These are phyloP conservation scores for Podaxis pistillaris DNA, from an alignment of 768 basidiomycete genomes.

Conservation along the genomic window DNA sequence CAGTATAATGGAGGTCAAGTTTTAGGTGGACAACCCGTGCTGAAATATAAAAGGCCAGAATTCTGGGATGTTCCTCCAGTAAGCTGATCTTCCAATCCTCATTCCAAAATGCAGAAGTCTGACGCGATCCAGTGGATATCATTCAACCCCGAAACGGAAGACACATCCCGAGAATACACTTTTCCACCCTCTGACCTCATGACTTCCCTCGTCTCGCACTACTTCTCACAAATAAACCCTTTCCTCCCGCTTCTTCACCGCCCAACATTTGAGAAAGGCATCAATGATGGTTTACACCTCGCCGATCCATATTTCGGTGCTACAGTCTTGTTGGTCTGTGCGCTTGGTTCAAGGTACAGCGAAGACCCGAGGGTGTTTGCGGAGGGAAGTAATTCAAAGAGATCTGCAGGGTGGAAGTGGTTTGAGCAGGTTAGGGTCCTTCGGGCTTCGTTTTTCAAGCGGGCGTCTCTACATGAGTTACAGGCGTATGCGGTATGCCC, in stretches of 20 bases:
- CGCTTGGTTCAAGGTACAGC: conserved; percentile 57
- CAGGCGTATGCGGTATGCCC: conserved; percentile 64
- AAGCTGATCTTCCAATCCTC: conserved; percentile 15
- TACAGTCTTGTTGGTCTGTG: conserved; percentile 61
- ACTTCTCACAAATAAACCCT: conserved; percentile 57
- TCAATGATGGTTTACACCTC: conserved; percentile 49
- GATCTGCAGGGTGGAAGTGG: conserved; percentile 62
- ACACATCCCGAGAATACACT: conserved; percentile 27
- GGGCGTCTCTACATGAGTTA: conserved; percentile 67
- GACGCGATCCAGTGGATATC: conserved; percentile 30
- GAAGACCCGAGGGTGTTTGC: conserved; percentile 62
- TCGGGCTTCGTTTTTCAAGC: conserved; percentile 54
- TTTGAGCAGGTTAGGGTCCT: conserved; percentile 64
- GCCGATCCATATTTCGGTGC: conserved; percentile 48
- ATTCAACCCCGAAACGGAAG: conserved; percentile 22
- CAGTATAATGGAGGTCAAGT: conserved; percentile 43
- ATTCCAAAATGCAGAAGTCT: not conserved
- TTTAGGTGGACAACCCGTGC: conserved; percentile 22
- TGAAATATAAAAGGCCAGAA: conserved; percentile 37
- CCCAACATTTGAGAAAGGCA: conserved; percentile 57
- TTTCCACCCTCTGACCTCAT: conserved; percentile 59
- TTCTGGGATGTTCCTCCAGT: conserved; percentile 52
- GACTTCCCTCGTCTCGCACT: conserved; percentile 54
- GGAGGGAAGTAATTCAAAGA: conserved; percentile 39
- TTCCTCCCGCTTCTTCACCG: conserved; percentile 71